These are phyloP conservation scores for grape (Vitis vinifera) DNA, from an alignment of 164 flowering plant genomes.

Conservation along the genomic window ASM3070453v1 NC_081819.1:18183501-18184000, in stretches of 20 bases:
- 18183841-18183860: neutral
- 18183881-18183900: neutral
- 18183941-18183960: constrained; percentile 67
- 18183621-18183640: constrained; percentile 72
- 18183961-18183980: constrained; percentile 43
- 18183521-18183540: neutral
- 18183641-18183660: constrained; percentile 68
- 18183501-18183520: neutral
- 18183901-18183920: constrained; percentile 36
- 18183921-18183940: constrained; percentile 72
- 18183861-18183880: neutral
- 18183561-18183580: neutral
- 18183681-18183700: constrained; percentile 54
- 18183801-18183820: neutral
- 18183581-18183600: constrained; percentile 38
- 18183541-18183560: neutral
- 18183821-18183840: neutral
- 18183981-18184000: constrained; percentile 60
- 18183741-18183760: constrained; percentile 5
- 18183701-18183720: constrained; percentile 58
- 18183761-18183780: neutral
- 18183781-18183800: neutral
- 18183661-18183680: constrained; percentile 67
- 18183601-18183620: constrained; percentile 40
- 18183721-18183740: constrained; percentile 42